These are phyloP conservation scores for Boletellus emodensis DNA, from an alignment of 768 basidiomycete species.

Conservation along the genomic window DNA sequence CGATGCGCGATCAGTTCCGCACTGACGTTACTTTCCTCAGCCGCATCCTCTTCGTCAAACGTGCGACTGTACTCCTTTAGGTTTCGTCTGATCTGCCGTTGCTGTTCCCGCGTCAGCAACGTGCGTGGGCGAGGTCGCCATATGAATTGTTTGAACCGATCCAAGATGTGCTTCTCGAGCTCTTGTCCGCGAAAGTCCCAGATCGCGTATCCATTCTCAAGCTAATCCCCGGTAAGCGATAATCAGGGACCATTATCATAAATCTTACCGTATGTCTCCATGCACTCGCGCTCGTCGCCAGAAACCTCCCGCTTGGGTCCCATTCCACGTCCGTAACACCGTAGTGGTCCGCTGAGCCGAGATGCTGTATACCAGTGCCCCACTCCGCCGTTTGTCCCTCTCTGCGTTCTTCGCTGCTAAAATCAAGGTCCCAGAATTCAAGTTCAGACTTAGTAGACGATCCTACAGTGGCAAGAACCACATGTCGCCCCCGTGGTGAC, in stretches of 20 bases:
- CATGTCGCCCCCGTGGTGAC: constrained; percentile 95
- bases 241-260: neutral
- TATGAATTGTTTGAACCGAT: constrained; percentile 97
- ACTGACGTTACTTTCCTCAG: constrained; percentile 91
- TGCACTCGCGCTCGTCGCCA: constrained; percentile 89
- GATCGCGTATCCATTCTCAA: constrained; percentile 93
- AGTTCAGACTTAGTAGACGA: constrained; percentile 94
- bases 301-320: constrained; percentile 94
- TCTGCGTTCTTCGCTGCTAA: constrained; percentile 57
- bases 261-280: constrained; percentile 87
- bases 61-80: constrained; percentile 85
- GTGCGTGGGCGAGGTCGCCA: constrained; percentile 96
- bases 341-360: constrained; percentile 90
- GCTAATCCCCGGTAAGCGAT: constrained; percentile 41
- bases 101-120: constrained; percentile 81
- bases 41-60: constrained; percentile 97
- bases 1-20: constrained; percentile 89
- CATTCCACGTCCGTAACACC: constrained; percentile 97
- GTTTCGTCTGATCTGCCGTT: constrained; percentile 81
- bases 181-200: constrained; percentile 99
- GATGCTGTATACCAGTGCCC: constrained; percentile 80
- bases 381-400: constrained; percentile 59
- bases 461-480: constrained; percentile 93
- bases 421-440: constrained; percentile 99
- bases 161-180: constrained; percentile 80